Conservation (phyloP, 495 filamentous ascomycete species). For the Jackrogersella minutella region DNA sequence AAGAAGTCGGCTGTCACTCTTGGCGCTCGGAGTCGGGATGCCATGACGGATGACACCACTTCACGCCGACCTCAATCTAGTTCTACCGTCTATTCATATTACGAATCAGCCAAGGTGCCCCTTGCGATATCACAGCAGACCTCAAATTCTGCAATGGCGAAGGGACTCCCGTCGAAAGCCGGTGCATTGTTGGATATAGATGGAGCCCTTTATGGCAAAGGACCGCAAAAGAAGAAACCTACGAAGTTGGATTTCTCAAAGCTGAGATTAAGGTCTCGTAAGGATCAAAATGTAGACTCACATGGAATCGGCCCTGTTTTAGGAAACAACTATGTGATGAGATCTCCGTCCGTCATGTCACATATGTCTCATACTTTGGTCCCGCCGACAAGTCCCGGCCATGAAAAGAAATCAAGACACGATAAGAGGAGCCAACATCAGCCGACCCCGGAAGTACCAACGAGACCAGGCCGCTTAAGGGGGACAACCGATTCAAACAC, state of each 20-base stretch:
- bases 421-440: constrained; percentile 38
- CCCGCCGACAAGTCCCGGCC: constrained; percentile 14
- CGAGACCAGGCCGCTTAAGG: constrained; percentile 45
- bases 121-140: constrained; percentile 64
- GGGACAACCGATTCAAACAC: constrained; percentile 43
- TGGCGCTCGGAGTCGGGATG: constrained; percentile 35
- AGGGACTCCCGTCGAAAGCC: constrained; percentile 57
- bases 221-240: constrained; percentile 57
- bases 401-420: constrained; percentile 30
- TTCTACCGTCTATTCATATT: constrained; percentile 61
- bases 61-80: constrained; percentile 55
- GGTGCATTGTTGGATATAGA: constrained; percentile 54
- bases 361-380: constrained; percentile 39
- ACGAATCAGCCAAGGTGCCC: constrained; percentile 60
- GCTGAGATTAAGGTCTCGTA: constrained; percentile 44
- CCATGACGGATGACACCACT: constrained; percentile 49
- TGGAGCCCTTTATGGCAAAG: constrained; percentile 32
- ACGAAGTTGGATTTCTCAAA: constrained; percentile 57
- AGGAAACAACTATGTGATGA: constrained; percentile 45
- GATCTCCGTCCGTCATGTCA: constrained; percentile 53
- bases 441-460: constrained; percentile 31
- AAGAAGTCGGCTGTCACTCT: constrained; percentile 37
- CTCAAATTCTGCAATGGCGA: constrained; percentile 62
- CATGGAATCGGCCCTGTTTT: constrained; percentile 33
- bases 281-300: constrained; percentile 29